Conservation (phyloP, 73 alveolate species). For the Breviolum minutum region DNA sequence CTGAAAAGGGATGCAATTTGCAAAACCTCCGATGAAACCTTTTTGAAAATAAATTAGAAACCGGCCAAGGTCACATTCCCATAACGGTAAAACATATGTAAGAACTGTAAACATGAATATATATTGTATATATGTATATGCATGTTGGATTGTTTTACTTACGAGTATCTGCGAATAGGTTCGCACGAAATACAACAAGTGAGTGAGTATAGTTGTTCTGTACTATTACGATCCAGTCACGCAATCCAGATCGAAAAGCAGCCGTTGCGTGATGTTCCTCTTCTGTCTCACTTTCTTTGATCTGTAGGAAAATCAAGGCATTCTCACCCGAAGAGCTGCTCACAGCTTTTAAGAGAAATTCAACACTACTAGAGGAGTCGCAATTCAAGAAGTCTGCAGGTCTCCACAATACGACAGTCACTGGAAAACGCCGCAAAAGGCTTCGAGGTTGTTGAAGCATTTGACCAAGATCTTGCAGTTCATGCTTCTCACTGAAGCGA, state of each 20-base stretch:
- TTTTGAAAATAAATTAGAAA: too few relatives aligned
- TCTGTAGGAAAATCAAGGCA: background rate
- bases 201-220: too few relatives aligned
- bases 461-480: background rate
- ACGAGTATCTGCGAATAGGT: too few relatives aligned
- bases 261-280: conserved; percentile 6
- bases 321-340: background rate
- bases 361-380: background rate
- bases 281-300: background rate
- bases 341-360: background rate
- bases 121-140: too few relatives aligned
- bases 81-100: too few relatives aligned
- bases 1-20: background rate
- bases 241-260: background rate
- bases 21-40: too few relatives aligned
- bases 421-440: conserved; percentile 13
- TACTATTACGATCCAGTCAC: background rate
- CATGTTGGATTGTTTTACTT: too few relatives aligned
- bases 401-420: background rate
- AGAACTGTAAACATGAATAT: too few relatives aligned
- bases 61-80: too few relatives aligned
- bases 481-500: background rate
- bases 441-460: background rate
- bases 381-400: background rate
- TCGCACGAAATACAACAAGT: too few relatives aligned